phyloP scores from a whole-genome alignment of 345 rosid genomes.

The Raphanus sativus region DNA sequence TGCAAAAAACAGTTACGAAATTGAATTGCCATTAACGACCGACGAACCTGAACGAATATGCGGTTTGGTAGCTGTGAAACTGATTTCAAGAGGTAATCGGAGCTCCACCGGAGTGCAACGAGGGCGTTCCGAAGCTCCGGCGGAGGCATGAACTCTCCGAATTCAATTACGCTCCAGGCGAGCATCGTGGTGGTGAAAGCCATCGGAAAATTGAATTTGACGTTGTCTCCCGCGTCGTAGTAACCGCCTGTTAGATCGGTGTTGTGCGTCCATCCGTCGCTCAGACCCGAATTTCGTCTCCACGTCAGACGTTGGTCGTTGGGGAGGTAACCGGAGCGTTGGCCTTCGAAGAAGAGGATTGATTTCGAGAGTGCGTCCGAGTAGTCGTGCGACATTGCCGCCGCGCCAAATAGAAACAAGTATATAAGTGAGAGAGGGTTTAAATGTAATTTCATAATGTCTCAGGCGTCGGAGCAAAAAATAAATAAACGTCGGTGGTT shows the following conservation, averaged over 20 bases:
- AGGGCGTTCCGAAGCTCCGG: constrained; percentile 57
- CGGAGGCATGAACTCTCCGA: constrained; percentile 77
- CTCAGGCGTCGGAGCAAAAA: background rate
- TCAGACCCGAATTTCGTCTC: constrained; percentile 72
- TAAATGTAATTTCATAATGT: constrained; percentile 30
- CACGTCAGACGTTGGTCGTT: constrained; percentile 64
- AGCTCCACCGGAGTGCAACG: constrained; percentile 79
- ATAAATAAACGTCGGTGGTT: constrained; percentile 1
- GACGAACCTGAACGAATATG: constrained; percentile 80
- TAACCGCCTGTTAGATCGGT: constrained; percentile 84
- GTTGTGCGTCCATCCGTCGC: constrained; percentile 72
- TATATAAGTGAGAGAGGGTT: background rate
- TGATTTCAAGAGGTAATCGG: constrained; percentile 76
- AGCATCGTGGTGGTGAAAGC: constrained; percentile 91
- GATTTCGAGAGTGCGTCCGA: constrained; percentile 77
- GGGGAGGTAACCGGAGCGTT: constrained; percentile 82
- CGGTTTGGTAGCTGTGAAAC: constrained; percentile 84
- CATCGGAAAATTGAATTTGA: constrained; percentile 92
- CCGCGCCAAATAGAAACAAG: background rate
- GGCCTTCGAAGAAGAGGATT: constrained; percentile 95
- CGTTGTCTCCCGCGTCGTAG: constrained; percentile 95
- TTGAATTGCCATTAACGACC: constrained; percentile 35
- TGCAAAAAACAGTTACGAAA: constrained; percentile 27
- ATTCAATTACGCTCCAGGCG: constrained; percentile 88
- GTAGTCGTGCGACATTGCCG: constrained; percentile 57